A percentile compares a stretch with the other conserved stretches of the same genome.
Evolutionary conservation across 768 basidiomycete species (phyloP).

Genomic region (Lactifluus rugatus): DNA sequence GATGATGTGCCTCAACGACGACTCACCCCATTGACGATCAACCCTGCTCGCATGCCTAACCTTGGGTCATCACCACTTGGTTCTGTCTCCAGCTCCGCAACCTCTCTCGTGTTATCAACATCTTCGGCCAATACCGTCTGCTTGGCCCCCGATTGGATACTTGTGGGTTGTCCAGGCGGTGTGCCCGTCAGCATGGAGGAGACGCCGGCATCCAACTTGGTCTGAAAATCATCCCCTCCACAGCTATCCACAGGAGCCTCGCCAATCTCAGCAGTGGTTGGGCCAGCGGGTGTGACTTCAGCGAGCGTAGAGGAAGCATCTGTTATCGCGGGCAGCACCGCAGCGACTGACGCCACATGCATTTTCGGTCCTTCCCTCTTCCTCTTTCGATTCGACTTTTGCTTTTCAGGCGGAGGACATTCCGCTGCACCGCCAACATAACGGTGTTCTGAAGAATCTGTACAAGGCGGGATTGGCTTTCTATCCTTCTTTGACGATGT

Average conservation of each 20-base stretch:
- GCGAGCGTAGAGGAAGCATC: not conserved
- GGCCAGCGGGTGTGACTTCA: not conserved
- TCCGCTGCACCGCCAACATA: not conserved
- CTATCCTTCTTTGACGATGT: not conserved
- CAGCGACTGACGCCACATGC: not conserved
- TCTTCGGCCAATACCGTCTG: not conserved
- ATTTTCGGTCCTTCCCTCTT: not conserved
- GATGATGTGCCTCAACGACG: not conserved
- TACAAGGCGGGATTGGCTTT: not conserved
- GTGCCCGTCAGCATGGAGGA: not conserved
- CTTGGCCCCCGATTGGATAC: not conserved
- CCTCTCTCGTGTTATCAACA: not conserved
- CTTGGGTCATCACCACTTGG: not conserved
- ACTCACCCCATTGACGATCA: constrained; percentile 9
- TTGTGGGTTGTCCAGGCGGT: not conserved
- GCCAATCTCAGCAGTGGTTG: not conserved
- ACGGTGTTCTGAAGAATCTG: not conserved
- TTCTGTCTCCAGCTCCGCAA: not conserved
- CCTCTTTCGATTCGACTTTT: not conserved
- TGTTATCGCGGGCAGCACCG: not conserved
- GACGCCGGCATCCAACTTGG: not conserved
- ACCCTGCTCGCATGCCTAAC: constrained; percentile 9
- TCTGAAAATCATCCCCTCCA: not conserved
- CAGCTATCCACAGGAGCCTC: not conserved
- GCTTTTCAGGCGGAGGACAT: not conserved